A percentile compares a stretch with the other conserved stretches of the same genome.
These are phyloP conservation scores for Colletotrichum noveboracense DNA, from an alignment of 2,329 filamentous ascomycete genomes.

Conservation along the genomic window DNA sequence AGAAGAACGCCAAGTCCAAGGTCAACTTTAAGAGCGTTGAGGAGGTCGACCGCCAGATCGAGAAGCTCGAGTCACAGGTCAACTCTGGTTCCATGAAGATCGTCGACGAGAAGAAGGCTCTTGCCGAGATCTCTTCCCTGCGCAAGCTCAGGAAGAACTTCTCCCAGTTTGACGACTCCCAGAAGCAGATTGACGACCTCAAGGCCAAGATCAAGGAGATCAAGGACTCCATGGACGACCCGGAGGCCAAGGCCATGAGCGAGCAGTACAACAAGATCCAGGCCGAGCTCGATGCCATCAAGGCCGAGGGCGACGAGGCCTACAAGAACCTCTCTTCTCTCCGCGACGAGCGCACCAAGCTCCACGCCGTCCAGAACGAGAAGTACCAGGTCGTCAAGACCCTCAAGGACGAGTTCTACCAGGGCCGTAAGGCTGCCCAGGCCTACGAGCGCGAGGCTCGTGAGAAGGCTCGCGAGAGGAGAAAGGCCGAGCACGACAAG, in stretches of 20 bases:
- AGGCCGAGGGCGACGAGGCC: constrained; percentile 87
- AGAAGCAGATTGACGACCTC: constrained; percentile 88
- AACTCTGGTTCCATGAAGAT: constrained; percentile 91
- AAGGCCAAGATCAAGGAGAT: constrained; percentile 88
- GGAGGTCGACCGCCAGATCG: constrained; percentile 85
- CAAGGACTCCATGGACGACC: constrained; percentile 88
- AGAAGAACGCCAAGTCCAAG: constrained; percentile 83
- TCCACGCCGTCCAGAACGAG: constrained; percentile 84
- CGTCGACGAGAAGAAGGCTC: constrained; percentile 95
- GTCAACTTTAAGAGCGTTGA: constrained; percentile 86
- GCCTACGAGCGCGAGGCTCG: constrained; percentile 85
- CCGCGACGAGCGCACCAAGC: constrained; percentile 83
- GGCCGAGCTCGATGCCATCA: constrained; percentile 87
- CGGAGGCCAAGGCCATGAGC: constrained; percentile 85
- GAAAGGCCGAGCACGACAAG: constrained; percentile 80
- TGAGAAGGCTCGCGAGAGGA: constrained; percentile 76
- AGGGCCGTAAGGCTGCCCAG: constrained; percentile 79
- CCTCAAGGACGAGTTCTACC: constrained; percentile 88
- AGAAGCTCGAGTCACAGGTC: constrained; percentile 81
- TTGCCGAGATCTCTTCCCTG: constrained; percentile 81
- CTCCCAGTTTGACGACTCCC: constrained; percentile 78
- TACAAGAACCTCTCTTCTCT: constrained; percentile 88
- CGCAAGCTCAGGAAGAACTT: constrained; percentile 94
- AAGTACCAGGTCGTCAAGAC: constrained; percentile 84
- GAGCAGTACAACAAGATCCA: constrained; percentile 87